Conservation (phyloP, 352 stramenopile species). For the Globisporangium takayamanum region DNA sequence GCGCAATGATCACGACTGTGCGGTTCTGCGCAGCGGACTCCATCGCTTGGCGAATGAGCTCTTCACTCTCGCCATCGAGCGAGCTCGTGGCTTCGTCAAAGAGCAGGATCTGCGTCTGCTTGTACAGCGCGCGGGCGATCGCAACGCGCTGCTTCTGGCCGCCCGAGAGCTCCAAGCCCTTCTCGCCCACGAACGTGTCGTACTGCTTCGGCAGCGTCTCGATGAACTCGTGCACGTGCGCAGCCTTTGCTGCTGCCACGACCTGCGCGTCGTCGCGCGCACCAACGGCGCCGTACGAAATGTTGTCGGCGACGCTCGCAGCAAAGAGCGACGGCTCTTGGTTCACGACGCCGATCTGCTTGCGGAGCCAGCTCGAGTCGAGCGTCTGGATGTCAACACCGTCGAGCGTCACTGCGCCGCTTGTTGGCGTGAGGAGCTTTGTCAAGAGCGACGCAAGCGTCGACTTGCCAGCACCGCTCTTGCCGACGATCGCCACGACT, state of each 20-base stretch:
- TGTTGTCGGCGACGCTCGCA: conserved; percentile 80
- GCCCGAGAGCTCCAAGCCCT: conserved; percentile 94
- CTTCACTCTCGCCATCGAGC: conserved; percentile 73
- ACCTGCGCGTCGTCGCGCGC: conserved; percentile 50
- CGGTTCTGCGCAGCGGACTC: conserved; percentile 56
- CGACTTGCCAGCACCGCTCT: conserved; percentile 79
- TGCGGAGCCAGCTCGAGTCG: conserved; percentile 65
- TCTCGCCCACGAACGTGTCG: conserved; percentile 96
- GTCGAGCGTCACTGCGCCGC: conserved; percentile 55
- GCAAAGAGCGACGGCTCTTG: conserved; percentile 82
- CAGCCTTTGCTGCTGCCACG: conserved; percentile 55
- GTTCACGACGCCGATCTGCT: conserved; percentile 86
- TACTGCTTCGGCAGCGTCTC: conserved; percentile 88
- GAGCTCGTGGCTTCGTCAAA: conserved; percentile 85
- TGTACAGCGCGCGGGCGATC: conserved; percentile 79
- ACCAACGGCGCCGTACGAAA: conserved; percentile 59
- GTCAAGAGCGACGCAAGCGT: conserved; percentile 78
- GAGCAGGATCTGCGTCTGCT: conserved; percentile 71
- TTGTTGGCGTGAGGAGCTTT: conserved; percentile 64
- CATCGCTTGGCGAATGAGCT: conserved; percentile 66
- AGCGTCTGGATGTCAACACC: conserved; percentile 63
- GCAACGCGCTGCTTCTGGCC: conserved; percentile 95
- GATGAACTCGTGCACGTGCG: conserved; percentile 78
- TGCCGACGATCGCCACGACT: conserved; percentile 81
- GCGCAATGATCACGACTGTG: conserved; percentile 81